These are phyloP conservation scores for Claviceps pusilla DNA, from an alignment of 2,329 filamentous ascomycete genomes.

Conservation along the genomic window DNA sequence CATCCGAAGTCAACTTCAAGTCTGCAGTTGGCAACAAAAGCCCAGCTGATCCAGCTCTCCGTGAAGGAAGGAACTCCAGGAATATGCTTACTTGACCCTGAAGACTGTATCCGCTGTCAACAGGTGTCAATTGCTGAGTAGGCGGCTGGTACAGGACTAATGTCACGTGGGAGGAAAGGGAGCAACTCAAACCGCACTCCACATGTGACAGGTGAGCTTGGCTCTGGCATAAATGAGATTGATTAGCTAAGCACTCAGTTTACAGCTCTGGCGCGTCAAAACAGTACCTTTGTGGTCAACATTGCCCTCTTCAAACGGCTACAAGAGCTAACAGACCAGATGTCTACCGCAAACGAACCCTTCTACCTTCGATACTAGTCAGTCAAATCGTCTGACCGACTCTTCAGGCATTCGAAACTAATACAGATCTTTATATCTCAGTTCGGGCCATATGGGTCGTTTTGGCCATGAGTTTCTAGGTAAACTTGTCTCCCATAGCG, in stretches of 20 bases:
- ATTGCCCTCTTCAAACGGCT: background rate
- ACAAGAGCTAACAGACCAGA: constrained; percentile 16
- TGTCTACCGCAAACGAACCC: constrained; percentile 57
- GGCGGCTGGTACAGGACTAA: background rate
- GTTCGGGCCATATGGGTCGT: constrained; percentile 90
- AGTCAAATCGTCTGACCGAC: constrained; percentile 19
- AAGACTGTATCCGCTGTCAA: background rate
- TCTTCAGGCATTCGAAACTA: background rate
- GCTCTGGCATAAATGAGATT: background rate
- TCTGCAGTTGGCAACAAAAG: constrained; percentile 15
- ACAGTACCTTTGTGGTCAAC: background rate
- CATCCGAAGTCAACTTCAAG: constrained; percentile 11
- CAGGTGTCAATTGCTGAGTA: constrained; percentile 5
- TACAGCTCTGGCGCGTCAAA: background rate
- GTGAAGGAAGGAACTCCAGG: constrained; percentile 9
- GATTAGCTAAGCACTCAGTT: background rate
- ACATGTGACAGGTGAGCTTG: background rate
- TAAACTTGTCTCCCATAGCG: constrained; percentile 21
- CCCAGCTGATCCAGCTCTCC: constrained; percentile 9
- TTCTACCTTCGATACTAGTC: constrained; percentile 99
- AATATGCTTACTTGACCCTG: constrained; percentile 1
- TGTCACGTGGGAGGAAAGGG: constrained; percentile 3
- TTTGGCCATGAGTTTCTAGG: constrained; percentile 97
- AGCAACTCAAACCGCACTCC: background rate
- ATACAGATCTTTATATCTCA: constrained; percentile 22